Conservation (phyloP, 2,329 filamentous ascomycete genomes). For the Trichophyton equinum region DNA sequence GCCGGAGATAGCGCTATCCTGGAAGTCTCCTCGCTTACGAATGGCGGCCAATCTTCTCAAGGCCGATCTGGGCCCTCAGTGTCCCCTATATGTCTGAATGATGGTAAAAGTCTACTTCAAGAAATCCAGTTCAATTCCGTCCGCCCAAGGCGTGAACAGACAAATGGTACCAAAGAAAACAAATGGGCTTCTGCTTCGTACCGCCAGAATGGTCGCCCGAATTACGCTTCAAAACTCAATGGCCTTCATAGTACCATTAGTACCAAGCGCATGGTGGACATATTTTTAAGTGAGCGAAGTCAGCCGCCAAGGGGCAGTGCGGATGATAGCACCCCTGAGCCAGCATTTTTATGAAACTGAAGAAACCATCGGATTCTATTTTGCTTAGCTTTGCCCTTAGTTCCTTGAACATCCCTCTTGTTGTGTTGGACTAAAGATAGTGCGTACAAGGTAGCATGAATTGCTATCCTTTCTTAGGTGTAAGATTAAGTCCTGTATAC, state of each 20-base stretch:
- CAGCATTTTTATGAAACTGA: constrained; percentile 12
- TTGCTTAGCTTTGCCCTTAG: neutral
- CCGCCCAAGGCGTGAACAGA: constrained; percentile 7
- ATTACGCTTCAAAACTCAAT: constrained; percentile 7
- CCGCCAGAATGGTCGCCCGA: neutral
- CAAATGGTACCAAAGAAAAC: constrained; percentile 13
- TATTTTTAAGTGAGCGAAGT: constrained; percentile 15
- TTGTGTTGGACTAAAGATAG: neutral
- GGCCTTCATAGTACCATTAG: constrained; percentile 14
- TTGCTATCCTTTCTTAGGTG: neutral
- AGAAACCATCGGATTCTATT: neutral
- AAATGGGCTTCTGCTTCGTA: neutral
- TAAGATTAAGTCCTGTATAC: neutral
- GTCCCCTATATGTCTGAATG: constrained; percentile 1
- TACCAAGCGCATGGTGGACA: constrained; percentile 16
- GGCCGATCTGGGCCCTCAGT: constrained; percentile 4
- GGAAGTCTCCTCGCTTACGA: neutral
- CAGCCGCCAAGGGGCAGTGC: constrained; percentile 7
- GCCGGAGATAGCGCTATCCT: constrained; percentile 4
- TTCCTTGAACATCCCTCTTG: neutral
- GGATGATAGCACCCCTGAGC: constrained; percentile 11
- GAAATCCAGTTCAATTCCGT: constrained; percentile 8
- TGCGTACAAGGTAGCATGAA: neutral
- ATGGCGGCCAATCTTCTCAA: constrained; percentile 3
- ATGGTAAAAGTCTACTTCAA: constrained; percentile 6